Base-by-base conservation (phyloP, 305 asterid genomes). In the Coffea humblotiana region DNA sequence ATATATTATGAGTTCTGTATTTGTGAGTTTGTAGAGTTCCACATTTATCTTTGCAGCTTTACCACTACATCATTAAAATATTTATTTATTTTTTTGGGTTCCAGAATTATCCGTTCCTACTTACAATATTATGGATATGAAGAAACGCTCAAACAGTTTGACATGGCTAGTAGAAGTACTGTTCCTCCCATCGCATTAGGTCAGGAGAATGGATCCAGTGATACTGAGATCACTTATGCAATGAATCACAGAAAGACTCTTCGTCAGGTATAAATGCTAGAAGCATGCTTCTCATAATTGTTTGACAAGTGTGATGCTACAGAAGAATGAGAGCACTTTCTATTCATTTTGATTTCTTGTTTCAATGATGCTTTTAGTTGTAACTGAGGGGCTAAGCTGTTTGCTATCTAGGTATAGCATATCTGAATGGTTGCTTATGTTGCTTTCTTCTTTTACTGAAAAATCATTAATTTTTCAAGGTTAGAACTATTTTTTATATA, bases 51-150 rank as follows among this genome's bases (percentile, higher is more conserved):
- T 74, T 45, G 27, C 25, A 63, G 58, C 48, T n/a, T 35, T 63
- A 49, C 47, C 45, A 29, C 16, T 23, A 6, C 23, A 67, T 35
- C 40, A 10, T 72, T 77, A 13, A 35, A 60, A 77, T 82, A 19
- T 60, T 56, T 25, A 58, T 19, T 19, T 67, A 75, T 37, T 81
- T 60, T 27, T 82, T 81, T 83, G 69, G 61, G 63, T 80, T 67
- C 71, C 97, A 96, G 98, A 81, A 87, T 96, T 84, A 96, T 96
- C 74, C 92, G 95, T 65, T 89, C 95, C 74, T 94, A 96, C 84
- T 89, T 96, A 77, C 98, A 94, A 81, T 93, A 94, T 83, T 92
- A 94, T 78, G 99, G 99, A 83, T 96, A 96, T 81, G 94, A 90
- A 85, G 97, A 91, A 82, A 96, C 98, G 65, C 95, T 96, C 71